Conservation (phyloP, 2,329 filamentous ascomycete species). For the Elsinoe perseae region DNA sequence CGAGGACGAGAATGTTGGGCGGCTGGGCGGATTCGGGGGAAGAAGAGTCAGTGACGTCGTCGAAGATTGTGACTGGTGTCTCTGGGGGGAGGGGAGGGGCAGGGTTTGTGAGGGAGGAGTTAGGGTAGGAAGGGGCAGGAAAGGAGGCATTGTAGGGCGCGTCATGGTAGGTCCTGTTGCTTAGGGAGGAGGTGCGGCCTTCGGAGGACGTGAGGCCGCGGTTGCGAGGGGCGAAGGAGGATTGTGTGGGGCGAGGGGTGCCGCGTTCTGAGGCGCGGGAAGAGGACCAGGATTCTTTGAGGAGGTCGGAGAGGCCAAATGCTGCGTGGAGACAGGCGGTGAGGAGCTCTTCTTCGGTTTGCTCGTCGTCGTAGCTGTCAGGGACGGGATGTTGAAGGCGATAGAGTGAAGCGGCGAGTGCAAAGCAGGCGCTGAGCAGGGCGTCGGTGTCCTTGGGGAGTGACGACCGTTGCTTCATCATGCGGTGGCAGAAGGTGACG, state of each 20-base stretch:
- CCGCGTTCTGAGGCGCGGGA: constrained; percentile 69
- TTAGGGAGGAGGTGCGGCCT: constrained; percentile 41
- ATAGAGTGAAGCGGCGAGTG: constrained; percentile 85
- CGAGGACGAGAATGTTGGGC: constrained; percentile 82
- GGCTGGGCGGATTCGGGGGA: constrained; percentile 65
- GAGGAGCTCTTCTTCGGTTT: constrained; percentile 60
- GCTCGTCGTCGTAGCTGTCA: constrained; percentile 56
- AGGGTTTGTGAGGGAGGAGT: neutral
- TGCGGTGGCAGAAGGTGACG: constrained; percentile 80
- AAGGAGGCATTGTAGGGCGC: constrained; percentile 28
- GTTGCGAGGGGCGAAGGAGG: constrained; percentile 47
- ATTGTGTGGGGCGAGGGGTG: constrained; percentile 74
- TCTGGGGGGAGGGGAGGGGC: constrained; percentile 54
- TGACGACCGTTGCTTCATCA: constrained; percentile 89
- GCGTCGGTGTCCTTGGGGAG: constrained; percentile 75
- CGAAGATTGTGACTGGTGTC: constrained; percentile 90
- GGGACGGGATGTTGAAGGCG: constrained; percentile 68
- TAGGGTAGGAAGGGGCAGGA: neutral
- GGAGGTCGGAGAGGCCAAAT: constrained; percentile 90
- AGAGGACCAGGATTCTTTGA: constrained; percentile 85
- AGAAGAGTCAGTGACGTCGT: constrained; percentile 65
- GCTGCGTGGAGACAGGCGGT: constrained; percentile 85
- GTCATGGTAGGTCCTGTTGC: constrained; percentile 39
- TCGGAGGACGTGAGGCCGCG: constrained; percentile 20
- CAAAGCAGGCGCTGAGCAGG: constrained; percentile 79